phyloP scores from a whole-genome alignment of 2,329 filamentous ascomycete species.

The Furcasterigmium furcatum region DNA sequence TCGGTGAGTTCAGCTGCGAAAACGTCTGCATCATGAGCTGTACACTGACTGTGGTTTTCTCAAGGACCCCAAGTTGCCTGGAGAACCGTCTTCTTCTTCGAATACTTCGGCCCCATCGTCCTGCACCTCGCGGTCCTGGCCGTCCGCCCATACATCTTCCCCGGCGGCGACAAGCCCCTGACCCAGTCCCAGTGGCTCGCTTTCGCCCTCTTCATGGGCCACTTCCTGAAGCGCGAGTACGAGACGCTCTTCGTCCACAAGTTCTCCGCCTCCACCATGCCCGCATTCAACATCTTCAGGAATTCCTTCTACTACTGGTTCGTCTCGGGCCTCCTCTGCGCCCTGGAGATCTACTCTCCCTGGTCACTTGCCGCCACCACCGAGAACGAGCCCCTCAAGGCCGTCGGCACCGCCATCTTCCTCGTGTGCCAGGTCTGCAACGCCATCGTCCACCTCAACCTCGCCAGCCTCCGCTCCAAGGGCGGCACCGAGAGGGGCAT shows the following conservation, averaged over 20 bases:
- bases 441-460: slow-evolving; percentile 72
- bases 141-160: slow-evolving; percentile 63
- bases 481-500: slow-evolving; percentile 87
- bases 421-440: slow-evolving; percentile 78
- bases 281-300: slow-evolving; percentile 83
- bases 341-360: slow-evolving; percentile 82
- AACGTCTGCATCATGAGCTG: background rate
- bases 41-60: slow-evolving; percentile 1
- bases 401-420: slow-evolving; percentile 72
- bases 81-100: slow-evolving; percentile 91
- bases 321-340: slow-evolving; percentile 74
- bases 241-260: slow-evolving; percentile 95
- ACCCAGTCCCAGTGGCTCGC: slow-evolving; percentile 68
- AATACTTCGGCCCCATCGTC: slow-evolving; percentile 88
- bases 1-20: slow-evolving; percentile 56
- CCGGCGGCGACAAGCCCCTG: slow-evolving; percentile 47
- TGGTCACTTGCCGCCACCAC: slow-evolving; percentile 61
- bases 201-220: slow-evolving; percentile 69
- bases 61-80: slow-evolving; percentile 84
- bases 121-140: slow-evolving; percentile 76
- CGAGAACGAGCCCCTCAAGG: slow-evolving; percentile 40
- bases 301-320: slow-evolving; percentile 96
- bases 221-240: slow-evolving; percentile 93
- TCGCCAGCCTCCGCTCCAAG: slow-evolving; percentile 71
- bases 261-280: slow-evolving; percentile 95